Conservation (phyloP, 495 filamentous ascomycete species). For the Letharia lupina region DNA sequence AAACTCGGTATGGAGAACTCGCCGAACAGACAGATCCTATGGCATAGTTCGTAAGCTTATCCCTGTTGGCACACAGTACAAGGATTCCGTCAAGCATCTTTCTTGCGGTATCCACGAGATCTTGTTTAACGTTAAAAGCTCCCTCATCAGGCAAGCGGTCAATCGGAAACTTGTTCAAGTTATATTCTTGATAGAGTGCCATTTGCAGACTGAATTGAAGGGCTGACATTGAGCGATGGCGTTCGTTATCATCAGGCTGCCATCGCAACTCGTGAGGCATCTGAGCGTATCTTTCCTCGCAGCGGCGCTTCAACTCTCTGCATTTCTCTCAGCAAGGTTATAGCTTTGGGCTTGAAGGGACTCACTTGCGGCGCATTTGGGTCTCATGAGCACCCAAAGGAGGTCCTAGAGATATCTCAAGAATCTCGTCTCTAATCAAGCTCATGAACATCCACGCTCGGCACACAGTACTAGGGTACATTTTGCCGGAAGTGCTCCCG, state of each 20-base stretch:
- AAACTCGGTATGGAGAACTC: constrained; percentile 24
- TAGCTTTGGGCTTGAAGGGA: background rate
- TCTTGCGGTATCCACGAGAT: constrained; percentile 46
- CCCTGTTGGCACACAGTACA: constrained; percentile 39
- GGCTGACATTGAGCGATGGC: constrained; percentile 18
- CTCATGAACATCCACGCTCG: constrained; percentile 45
- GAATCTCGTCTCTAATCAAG: constrained; percentile 47
- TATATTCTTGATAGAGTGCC: constrained; percentile 40
- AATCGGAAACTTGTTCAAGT: constrained; percentile 52
- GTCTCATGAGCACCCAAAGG: constrained; percentile 30
- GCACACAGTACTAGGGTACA: constrained; percentile 35
- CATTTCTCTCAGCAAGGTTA: background rate
- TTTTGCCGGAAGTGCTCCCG: constrained; percentile 42
- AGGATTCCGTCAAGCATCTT: constrained; percentile 42
- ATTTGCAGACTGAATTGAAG: constrained; percentile 30
- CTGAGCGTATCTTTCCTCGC: background rate
- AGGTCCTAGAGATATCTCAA: constrained; percentile 50
- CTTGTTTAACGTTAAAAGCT: constrained; percentile 40
- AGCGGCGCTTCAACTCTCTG: background rate
- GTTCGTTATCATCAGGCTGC: constrained; percentile 28
- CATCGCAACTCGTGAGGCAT: constrained; percentile 33
- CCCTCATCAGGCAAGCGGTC: constrained; percentile 48
- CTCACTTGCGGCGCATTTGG: constrained; percentile 28
- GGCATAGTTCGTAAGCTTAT: constrained; percentile 41
- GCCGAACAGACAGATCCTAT: constrained; percentile 51